Conservation (phyloP, 2,329 filamentous ascomycete species). For the Fusarium avenaceum region DNA sequence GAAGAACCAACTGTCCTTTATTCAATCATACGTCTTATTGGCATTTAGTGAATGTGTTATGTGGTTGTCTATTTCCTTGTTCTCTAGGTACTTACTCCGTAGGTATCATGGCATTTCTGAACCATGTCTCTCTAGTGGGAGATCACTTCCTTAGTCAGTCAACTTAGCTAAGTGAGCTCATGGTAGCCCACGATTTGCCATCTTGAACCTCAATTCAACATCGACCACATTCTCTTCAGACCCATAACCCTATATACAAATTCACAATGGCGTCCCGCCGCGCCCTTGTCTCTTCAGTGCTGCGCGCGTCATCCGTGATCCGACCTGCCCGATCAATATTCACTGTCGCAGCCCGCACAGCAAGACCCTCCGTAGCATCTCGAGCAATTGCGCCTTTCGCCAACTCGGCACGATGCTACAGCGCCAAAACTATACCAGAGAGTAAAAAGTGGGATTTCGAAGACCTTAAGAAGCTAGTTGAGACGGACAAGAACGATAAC, state of each 20-base stretch:
- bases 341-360: constrained; percentile 14
- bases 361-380: constrained; percentile 8
- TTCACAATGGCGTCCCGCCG: constrained; percentile 41
- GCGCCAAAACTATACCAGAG: constrained; percentile 21
- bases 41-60: background rate
- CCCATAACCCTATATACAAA: background rate
- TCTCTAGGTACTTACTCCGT: background rate
- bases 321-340: constrained; percentile 22
- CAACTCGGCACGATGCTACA: constrained; percentile 24
- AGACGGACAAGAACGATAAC: constrained; percentile 43
- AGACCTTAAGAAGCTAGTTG: constrained; percentile 60
- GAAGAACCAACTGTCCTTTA: background rate
- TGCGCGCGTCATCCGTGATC: constrained; percentile 33
- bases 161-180: constrained; percentile 14
- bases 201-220: constrained; percentile 20
- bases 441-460: constrained; percentile 64
- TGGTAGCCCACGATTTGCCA: constrained; percentile 10
- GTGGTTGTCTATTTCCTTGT: background rate
- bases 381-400: constrained; percentile 20
- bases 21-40: background rate
- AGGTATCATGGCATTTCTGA: constrained; percentile 4
- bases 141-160: constrained; percentile 24
- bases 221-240: background rate
- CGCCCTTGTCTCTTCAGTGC: constrained; percentile 30
- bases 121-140: constrained; percentile 13